Base-by-base conservation (phyloP, 2,329 filamentous ascomycete species). In the Colletotrichum somersetense region DNA sequence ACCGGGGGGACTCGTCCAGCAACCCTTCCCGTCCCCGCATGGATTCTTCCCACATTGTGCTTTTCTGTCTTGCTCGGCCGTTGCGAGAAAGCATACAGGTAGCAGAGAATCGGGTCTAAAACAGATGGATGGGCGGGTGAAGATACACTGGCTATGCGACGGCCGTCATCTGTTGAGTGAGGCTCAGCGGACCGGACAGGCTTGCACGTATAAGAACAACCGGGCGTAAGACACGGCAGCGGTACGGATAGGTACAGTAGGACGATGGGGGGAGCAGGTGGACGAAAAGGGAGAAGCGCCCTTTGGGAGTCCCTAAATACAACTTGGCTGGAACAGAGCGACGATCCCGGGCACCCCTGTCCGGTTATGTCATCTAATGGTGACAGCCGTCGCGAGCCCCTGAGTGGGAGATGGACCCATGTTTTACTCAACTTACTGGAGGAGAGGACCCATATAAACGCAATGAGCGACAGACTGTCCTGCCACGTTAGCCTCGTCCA, bases 291-390 rank as follows among this genome's bases (percentile, higher is more conserved):
- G 62, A 46, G 50, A 64, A 64, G 62, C 50, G 62, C 62, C 26
- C 62, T 23, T 18, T 12, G 11, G 62, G 26, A 56, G 62, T 44
- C 56, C 62, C 52, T 64, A 64, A 64, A 64, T 63, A 64, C 18
- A 26, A 46, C 50, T 35, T 44, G 26, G 62, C 5, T 55, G 62
- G 50, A 55, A 38, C 11, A 30, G 50, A 33, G 62, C 48, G 50
- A 53, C 50, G 62, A 63, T 63, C 26, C 62, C 35, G 50, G 62
- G 50, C 18, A 56, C 23, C 38, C 62, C 50, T 64, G 62, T 42
- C 16, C 38, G 4, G 38, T 64, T 64, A 64, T 64, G 62, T 64
- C 62, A 64, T 56, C 40, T 64, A 64, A n/a, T 50, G 50, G 56
- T 38, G 38, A 64, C 62, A 56, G n/a, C 26, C 20, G 23, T 20